These are phyloP conservation scores for Sporothrix brasiliensis DNA, from an alignment of 2,329 filamentous ascomycete species.

Conservation along the genomic window DNA sequence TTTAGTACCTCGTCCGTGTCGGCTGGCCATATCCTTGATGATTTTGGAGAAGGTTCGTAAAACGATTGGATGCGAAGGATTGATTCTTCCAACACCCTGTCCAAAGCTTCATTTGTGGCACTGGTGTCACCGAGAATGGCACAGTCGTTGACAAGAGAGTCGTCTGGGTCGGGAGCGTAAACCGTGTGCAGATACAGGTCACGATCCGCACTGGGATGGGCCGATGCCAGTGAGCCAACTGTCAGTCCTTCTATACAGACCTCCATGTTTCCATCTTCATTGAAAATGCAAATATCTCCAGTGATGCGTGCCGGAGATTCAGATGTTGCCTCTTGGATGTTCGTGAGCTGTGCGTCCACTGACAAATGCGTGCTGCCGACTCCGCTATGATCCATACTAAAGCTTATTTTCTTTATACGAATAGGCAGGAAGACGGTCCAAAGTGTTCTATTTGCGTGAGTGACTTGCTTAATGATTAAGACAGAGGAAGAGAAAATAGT, in stretches of 20 bases:
- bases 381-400: slow-evolving; percentile 42
- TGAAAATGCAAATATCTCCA: slow-evolving; percentile 46
- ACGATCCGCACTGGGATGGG: slow-evolving; percentile 41
- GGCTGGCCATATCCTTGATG: background rate
- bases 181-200: slow-evolving; percentile 45
- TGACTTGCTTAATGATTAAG: background rate
- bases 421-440: slow-evolving; percentile 50
- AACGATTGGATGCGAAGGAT: slow-evolving; percentile 10
- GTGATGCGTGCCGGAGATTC: slow-evolving; percentile 41
- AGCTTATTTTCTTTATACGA: slow-evolving; percentile 43
- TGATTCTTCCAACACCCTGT: slow-evolving; percentile 13
- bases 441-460: slow-evolving; percentile 40
- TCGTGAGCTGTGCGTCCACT: slow-evolving; percentile 43
- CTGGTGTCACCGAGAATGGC: slow-evolving; percentile 20
- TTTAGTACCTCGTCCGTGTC: slow-evolving; percentile 16
- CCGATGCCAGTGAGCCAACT: slow-evolving; percentile 42
- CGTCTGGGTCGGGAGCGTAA: slow-evolving; percentile 48
- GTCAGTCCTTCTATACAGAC: slow-evolving; percentile 44
- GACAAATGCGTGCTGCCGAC: slow-evolving; percentile 33
- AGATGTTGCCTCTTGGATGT: slow-evolving; percentile 37
- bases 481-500: background rate
- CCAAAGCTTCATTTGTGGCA: slow-evolving; percentile 12
- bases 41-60: background rate
- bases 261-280: slow-evolving; percentile 41
- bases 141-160: slow-evolving; percentile 42